phyloP scores from a whole-genome alignment of 1,284 basidiomycete species.

The Ganoderma sp. region DNA sequence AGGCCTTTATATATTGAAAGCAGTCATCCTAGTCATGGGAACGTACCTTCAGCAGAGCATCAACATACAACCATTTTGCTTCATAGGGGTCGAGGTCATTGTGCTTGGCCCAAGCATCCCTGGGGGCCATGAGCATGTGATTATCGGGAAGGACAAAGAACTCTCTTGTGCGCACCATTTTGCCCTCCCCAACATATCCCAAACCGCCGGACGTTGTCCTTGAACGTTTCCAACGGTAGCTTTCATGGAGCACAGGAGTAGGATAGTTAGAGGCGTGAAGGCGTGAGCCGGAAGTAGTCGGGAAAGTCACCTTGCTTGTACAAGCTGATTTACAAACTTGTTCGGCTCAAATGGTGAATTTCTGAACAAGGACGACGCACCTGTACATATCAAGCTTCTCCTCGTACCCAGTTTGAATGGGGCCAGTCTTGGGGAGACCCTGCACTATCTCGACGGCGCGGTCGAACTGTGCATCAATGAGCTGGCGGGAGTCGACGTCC shows the following conservation, averaged over 20 bases:
- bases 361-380: constrained; percentile 45
- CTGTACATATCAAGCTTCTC: constrained; percentile 97
- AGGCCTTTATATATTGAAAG: background rate
- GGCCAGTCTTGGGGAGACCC: constrained; percentile 88
- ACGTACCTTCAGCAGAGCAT: constrained; percentile 81
- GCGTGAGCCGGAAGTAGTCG: constrained; percentile 13
- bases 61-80: constrained; percentile 91
- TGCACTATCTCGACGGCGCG: constrained; percentile 96
- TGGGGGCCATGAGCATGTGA: constrained; percentile 46
- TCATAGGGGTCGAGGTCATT: constrained; percentile 79
- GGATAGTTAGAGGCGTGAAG: constrained; percentile 17
- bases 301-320: constrained; percentile 84
- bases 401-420: constrained; percentile 96
- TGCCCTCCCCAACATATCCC: constrained; percentile 92
- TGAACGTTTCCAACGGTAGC: constrained; percentile 90
- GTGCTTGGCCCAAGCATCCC: constrained; percentile 96
- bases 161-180: constrained; percentile 73
- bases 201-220: constrained; percentile 82
- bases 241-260: constrained; percentile 39
- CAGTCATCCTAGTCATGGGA: too few relatives aligned
- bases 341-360: constrained; percentile 3
- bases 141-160: constrained; percentile 20
- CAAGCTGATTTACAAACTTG: constrained; percentile 54
- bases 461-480: constrained; percentile 86
- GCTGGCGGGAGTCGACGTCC: constrained; percentile 62